Conservation (phyloP, 106 monocot genomes). For the Acorus calamus region DNA sequence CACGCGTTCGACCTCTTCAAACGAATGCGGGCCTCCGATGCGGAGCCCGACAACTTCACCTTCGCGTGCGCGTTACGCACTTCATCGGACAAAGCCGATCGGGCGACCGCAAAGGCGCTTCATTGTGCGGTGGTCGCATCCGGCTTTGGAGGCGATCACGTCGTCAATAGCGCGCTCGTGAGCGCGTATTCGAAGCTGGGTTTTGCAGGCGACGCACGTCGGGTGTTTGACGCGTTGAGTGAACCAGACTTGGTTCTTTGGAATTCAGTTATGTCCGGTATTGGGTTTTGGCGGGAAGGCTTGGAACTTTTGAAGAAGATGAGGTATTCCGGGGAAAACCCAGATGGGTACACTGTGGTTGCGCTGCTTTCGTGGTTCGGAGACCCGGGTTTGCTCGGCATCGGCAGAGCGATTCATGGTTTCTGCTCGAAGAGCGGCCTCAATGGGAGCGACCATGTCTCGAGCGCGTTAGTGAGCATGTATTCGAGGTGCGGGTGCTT, state of each 20-base stretch:
- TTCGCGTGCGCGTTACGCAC: conserved; percentile 51
- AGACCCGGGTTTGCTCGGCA: conserved; percentile 7
- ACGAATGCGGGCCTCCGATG: conserved; percentile 17
- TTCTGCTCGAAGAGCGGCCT: conserved; percentile 41
- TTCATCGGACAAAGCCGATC: conserved; percentile 29
- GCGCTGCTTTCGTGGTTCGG: conserved; percentile 42
- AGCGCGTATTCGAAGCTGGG: conserved; percentile 42
- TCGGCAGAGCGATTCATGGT: conserved; percentile 47
- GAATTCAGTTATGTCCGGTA: conserved; percentile 44
- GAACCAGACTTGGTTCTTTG: conserved; percentile 44
- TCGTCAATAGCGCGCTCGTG: conserved; percentile 25
- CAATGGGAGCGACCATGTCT: conserved; percentile 33
- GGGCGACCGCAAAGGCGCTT: conserved; percentile 2
- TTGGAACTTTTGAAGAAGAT: conserved; percentile 32
- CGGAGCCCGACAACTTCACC: conserved; percentile 40
- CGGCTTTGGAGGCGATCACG: conserved; percentile 17
- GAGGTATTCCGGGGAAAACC: conserved; percentile 17
- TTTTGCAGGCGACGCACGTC: conserved; percentile 12
- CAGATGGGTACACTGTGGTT: conserved; percentile 58
- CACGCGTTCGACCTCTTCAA: conserved; percentile 35
- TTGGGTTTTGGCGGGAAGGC: conserved; percentile 34
- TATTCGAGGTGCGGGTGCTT: conserved; percentile 40
- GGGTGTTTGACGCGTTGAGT: conserved; percentile 26
- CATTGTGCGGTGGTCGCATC: conserved; percentile 24
- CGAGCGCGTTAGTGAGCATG: conserved; percentile 52